Evolutionary conservation across 331 rosid species (phyloP), one percentile per base, ranked within the genome.

Genomic region (Pyrus hybrid): DNA sequence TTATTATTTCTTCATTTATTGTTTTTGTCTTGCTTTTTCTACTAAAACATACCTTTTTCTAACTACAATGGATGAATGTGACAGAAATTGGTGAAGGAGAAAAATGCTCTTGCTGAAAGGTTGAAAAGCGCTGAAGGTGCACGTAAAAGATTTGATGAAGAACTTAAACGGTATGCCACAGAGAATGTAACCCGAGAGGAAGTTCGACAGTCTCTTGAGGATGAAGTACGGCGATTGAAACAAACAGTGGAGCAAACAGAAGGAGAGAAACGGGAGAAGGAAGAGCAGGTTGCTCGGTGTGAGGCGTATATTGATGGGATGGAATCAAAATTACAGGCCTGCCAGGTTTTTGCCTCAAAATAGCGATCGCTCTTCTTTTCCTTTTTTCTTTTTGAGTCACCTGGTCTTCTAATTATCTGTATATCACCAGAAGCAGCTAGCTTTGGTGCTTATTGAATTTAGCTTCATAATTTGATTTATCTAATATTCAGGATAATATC

Each of bases 261-360:
- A 87, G 97, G 93, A 83, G 97, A 92, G 77, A 95, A 92, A 81
- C 80, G 93, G 78, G 99, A 90, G 82, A 95, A 95, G 90, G 99
- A 95, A 76, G 93, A 92, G 80, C 99, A 95, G 81, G 87, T 95
- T 84, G 90, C 96, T 72, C 90, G 99, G 80, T 95, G 97, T 76
- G 99, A 95, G 86, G 97, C 89, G 47, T 95, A 87, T 81, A 95
- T 95, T 80, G 99, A 95, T 83, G 97, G 93, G 87, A 95, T 95
- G 99, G 97, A 95, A 83, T 87, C 97, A 17, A 92, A 92, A 84
- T 87, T 92, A 86, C 99, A 90, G 82, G 93, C 97, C 63, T 95
- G 96, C 89, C 96, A 92, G 99, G 99, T 95, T 84, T 66, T 70
- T 75, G 78, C 73, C 66, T 76, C 69, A 51, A 70, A 47, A 73